Evolutionary conservation across 2,329 filamentous ascomycete species (phyloP).

Genomic region (Tolypocladium tropicale): DNA sequence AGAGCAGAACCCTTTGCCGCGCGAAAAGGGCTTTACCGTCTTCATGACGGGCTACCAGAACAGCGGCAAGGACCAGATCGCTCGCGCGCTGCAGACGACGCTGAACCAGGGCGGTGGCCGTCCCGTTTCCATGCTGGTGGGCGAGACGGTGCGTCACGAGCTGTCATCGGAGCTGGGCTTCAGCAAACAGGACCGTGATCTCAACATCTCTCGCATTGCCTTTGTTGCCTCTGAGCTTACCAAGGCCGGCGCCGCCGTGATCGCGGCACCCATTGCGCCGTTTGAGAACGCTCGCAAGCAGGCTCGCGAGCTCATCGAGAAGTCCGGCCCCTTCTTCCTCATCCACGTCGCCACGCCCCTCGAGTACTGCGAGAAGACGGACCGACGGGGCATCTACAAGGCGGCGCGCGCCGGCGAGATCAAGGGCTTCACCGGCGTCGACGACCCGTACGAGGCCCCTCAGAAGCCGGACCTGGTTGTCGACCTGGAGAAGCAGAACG

Average conservation of each 20-base stretch:
- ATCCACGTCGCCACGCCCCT: slow-evolving; percentile 90
- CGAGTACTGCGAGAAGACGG: slow-evolving; percentile 89
- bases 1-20: slow-evolving; percentile 88
- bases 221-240: slow-evolving; percentile 95
- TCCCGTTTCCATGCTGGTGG: slow-evolving; percentile 85
- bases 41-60: slow-evolving; percentile 97
- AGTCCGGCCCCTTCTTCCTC: slow-evolving; percentile 86
- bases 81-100: slow-evolving; percentile 88
- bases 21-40: slow-evolving; percentile 91
- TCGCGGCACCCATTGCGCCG: slow-evolving; percentile 91
- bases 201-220: slow-evolving; percentile 90
- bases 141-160: slow-evolving; percentile 89
- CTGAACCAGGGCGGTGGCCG: slow-evolving; percentile 97
- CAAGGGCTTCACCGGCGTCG: slow-evolving; percentile 96
- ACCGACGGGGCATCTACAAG: slow-evolving; percentile 83
- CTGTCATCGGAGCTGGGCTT: slow-evolving; percentile 94
- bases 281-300: slow-evolving; percentile 69
- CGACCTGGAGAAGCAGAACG: slow-evolving; percentile 74
- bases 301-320: slow-evolving; percentile 77
- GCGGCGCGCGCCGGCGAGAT: slow-evolving; percentile 81
- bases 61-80: slow-evolving; percentile 93
- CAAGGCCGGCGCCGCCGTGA: slow-evolving; percentile 84
- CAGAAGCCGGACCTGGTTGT: slow-evolving; percentile 74
- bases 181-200: slow-evolving; percentile 82
- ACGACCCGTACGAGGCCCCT: slow-evolving; percentile 90